Evolutionary conservation across 306 rosid species (phyloP).

Genomic region (Cucurbita ficifolia): DNA sequence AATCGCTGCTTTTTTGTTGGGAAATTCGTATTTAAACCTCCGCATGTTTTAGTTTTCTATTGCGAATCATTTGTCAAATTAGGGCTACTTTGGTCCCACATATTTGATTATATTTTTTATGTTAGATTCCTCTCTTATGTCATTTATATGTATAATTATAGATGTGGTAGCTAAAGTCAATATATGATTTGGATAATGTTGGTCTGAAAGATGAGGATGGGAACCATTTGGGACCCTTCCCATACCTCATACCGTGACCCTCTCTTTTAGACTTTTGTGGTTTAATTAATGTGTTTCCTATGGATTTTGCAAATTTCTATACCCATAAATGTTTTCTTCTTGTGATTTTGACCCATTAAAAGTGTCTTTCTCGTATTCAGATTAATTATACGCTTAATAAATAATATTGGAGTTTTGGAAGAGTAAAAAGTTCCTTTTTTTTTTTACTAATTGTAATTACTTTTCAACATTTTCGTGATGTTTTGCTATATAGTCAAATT

Average conservation of each 20-base stretch:
- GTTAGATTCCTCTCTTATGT: constrained; percentile 1
- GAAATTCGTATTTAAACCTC: neutral
- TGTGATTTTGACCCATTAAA: neutral
- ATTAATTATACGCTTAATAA: neutral
- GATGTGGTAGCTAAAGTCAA: constrained; percentile 4
- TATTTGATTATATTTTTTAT: neutral
- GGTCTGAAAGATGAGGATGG: neutral
- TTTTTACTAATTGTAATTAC: neutral
- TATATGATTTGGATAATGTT: constrained; percentile 3
- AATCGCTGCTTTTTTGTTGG: constrained; percentile 1
- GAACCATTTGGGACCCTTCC: neutral
- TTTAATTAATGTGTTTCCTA: neutral
- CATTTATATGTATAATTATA: neutral
- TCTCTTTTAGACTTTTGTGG: neutral
- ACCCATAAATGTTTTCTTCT: neutral
- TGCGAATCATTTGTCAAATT: constrained; percentile 18
- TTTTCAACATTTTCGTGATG: neutral
- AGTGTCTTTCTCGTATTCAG: neutral
- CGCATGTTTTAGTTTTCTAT: neutral
- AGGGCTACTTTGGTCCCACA: constrained; percentile 7
- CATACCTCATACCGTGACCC: neutral
- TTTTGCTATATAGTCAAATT: too few relatives aligned
- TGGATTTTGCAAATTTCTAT: neutral
- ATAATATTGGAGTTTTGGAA: neutral
- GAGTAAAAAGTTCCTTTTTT: neutral